phyloP scores from a whole-genome alignment of 495 filamentous ascomycete genomes.

The Chaetomium cochliodes region DNA sequence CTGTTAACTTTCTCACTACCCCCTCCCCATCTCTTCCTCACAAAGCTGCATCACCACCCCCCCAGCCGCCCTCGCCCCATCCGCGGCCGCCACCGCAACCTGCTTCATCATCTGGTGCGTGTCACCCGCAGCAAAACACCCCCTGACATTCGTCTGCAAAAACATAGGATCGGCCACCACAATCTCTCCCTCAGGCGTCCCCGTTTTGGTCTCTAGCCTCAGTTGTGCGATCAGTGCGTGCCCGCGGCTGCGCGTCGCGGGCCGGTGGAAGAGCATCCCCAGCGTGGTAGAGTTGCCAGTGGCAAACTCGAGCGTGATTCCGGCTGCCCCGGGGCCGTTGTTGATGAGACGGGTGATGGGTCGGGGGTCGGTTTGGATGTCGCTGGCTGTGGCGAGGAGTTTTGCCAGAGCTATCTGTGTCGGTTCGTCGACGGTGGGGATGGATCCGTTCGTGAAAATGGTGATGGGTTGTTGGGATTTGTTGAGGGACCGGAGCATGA shows the following conservation, averaged over 20 bases:
- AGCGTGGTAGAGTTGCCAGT: not conserved
- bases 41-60: not conserved
- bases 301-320: not conserved
- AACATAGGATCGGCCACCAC: not conserved
- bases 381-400: not conserved
- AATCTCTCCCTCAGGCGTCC: conserved; percentile 5
- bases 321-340: not conserved
- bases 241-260: not conserved
- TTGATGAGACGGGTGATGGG: not conserved
- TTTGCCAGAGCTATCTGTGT: conserved; percentile 10
- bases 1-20: too few species aligned
- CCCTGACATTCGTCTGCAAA: not conserved
- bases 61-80: not conserved
- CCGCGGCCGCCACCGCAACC: not conserved
- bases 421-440: conserved; percentile 11
- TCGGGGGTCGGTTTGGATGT: not conserved
- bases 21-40: not conserved
- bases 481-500: not conserved
- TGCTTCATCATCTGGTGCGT: not conserved
- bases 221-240: not conserved
- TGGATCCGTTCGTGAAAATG: conserved; percentile 29
- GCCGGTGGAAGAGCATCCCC: conserved; percentile 7
- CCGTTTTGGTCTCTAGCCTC: not conserved
- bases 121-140: not conserved
- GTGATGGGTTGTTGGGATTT: conserved; percentile 1